A percentile compares a stretch with the other conserved stretches of the same genome.
phyloP scores from a whole-genome alignment of 2,329 filamentous ascomycete genomes.

The Leptodontidium sp. region DNA sequence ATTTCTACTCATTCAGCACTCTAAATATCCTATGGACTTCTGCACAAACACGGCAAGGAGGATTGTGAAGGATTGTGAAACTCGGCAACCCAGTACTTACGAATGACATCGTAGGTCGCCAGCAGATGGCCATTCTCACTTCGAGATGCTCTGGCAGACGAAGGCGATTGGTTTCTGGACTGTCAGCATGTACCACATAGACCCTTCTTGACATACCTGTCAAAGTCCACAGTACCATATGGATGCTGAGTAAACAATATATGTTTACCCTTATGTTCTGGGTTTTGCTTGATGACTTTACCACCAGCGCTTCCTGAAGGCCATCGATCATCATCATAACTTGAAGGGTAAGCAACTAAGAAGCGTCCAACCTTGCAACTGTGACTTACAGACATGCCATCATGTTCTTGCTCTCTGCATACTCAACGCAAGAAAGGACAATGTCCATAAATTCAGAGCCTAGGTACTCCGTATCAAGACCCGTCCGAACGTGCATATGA shows the following conservation, averaged over 20 bases:
- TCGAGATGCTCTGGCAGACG: slow-evolving; percentile 26
- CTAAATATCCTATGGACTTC: no score
- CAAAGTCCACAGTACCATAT: slow-evolving; percentile 31
- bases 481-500: slow-evolving; percentile 45
- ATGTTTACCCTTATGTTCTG: slow-evolving; percentile 44
- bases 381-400: slow-evolving; percentile 45
- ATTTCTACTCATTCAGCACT: no score
- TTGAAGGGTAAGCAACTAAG: slow-evolving; percentile 18
- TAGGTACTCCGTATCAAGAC: slow-evolving; percentile 47
- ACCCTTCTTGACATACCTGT: slow-evolving; percentile 18
- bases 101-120: slow-evolving; percentile 40
- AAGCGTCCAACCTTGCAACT: not conserved
- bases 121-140: slow-evolving; percentile 43
- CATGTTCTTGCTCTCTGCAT: slow-evolving; percentile 46
- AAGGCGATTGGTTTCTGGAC: slow-evolving; percentile 18
- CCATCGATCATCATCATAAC: slow-evolving; percentile 47
- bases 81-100: not conserved
- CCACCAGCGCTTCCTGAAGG: slow-evolving; percentile 46
- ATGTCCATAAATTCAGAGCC: slow-evolving; percentile 47
- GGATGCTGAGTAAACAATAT: slow-evolving; percentile 42
- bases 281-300: slow-evolving; percentile 41
- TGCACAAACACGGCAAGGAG: no score
- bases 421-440: slow-evolving; percentile 45
- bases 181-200: slow-evolving; percentile 11
- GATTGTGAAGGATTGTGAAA: not conserved